These are phyloP conservation scores for Huiozyma naganishii DNA, from an alignment of 805 yeast genomes.

Conservation along the genomic window DNA sequence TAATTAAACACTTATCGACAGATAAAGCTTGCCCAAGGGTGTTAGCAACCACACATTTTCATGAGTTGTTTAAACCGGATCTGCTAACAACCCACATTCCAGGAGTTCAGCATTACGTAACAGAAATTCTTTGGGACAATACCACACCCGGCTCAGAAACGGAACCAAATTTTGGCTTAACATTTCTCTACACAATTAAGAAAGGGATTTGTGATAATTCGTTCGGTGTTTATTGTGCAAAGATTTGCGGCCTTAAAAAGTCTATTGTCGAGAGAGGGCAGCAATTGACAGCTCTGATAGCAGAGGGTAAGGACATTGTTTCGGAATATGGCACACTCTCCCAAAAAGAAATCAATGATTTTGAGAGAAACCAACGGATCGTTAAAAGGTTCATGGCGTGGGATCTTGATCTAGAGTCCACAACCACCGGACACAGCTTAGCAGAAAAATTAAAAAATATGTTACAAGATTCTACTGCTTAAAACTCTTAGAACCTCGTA, in stretches of 20 bases:
- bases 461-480: background rate
- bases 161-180: conserved; percentile 11
- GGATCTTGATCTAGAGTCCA: conserved; percentile 21
- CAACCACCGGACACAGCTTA: conserved; percentile 1
- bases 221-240: conserved; percentile 34
- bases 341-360: conserved; percentile 10
- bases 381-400: conserved; percentile 20
- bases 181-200: conserved; percentile 27
- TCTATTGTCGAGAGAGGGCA: conserved; percentile 28
- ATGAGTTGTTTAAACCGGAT: conserved; percentile 29
- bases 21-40: conserved; percentile 18
- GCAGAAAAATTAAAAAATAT: conserved; percentile 5
- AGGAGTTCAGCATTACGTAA: conserved; percentile 27
- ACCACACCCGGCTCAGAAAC: background rate
- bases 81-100: conserved; percentile 11
- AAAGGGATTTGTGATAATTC: conserved; percentile 28
- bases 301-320: conserved; percentile 13
- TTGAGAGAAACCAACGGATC: conserved; percentile 10
- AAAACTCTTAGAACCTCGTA: no score
- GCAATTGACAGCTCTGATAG: conserved; percentile 12
- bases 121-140: conserved; percentile 23
- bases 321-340: conserved; percentile 9
- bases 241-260: conserved; percentile 27
- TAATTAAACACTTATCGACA: conserved; percentile 20
- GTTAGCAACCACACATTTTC: conserved; percentile 35